Evolutionary conservation across 148 eudicot genomes (phyloP), one percentile per base, ranked within the genome.

Genomic region (Fagopyrum esculentum): DNA sequence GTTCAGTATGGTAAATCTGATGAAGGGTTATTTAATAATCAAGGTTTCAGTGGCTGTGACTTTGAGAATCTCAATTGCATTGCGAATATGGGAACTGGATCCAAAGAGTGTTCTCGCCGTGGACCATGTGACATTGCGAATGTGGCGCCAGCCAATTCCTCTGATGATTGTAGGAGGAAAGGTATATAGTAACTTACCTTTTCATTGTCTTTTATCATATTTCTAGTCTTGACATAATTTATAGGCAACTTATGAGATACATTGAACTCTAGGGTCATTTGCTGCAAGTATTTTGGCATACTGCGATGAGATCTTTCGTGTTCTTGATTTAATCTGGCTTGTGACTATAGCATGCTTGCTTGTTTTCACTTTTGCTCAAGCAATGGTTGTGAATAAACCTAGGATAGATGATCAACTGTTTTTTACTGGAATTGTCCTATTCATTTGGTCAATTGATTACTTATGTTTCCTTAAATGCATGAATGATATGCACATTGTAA

Each of bases 51-150:
- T 76, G 86, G 77, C 15, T 85, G 90, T 76, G 93, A 86, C 57
- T 84, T 84, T 78, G 85, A 89, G 73, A 84, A 76, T 72, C 73
- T 81, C 56, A 87, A 87, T 71, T 84, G 93, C 81, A 61, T 84
- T 78, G 90, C 83, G 51, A 82, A 75, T 77, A 85, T 82, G 72
- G 80, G 79, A 59, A 69, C 78, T 49, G 85, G 79, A n/a, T 26
- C 70, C 45, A 74, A 76, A 77, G 87, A 78, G 63, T 63, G 69
- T 63, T 50, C 22, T 45, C 50, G 73, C 45, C 30, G 73, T 15
- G 71, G 79, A 29, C 78, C 81, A 69, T 85, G 87, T 85, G 89
- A 80, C 69, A 50, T 75, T 48, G 85, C 73, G n/a, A 82, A 74
- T 78, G 74, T 73, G 54, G 50, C 60, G 7, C 59, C 83, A 9